These are phyloP conservation scores for Beverwykella pulmonaria DNA, from an alignment of 495 filamentous ascomycete genomes.

Conservation along the genomic window DNA sequence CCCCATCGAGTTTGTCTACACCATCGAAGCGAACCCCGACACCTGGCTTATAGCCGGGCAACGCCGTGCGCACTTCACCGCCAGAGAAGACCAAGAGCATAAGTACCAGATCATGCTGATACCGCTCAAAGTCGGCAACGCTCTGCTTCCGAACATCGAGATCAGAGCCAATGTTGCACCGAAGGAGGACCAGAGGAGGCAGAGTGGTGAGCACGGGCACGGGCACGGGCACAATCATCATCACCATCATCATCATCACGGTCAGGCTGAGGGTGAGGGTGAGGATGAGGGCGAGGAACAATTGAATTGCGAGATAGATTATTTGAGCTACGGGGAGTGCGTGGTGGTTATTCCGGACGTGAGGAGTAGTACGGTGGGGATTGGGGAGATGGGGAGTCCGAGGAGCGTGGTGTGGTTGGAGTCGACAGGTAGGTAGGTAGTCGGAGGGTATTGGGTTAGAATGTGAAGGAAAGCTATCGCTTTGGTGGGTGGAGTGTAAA, in stretches of 20 bases:
- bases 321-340: conserved; percentile 72
- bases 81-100: conserved; percentile 53
- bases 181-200: conserved; percentile 35
- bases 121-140: conserved; percentile 73
- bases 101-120: conserved; percentile 69
- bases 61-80: conserved; percentile 74
- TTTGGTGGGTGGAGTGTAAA: not conserved
- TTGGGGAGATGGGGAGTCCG: conserved; percentile 31
- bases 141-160: conserved; percentile 77
- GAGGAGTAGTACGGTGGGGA: conserved; percentile 66
- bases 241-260: not conserved
- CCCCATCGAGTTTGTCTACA: conserved; percentile 78
- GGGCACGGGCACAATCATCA: no score
- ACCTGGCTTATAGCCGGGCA: conserved; percentile 84
- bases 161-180: conserved; percentile 56
- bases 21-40: conserved; percentile 74
- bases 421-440: conserved; percentile 2
- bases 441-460: not conserved
- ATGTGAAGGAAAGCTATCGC: not conserved
- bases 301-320: conserved; percentile 75
- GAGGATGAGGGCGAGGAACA: conserved; percentile 33
- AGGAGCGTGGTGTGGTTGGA: conserved; percentile 27
- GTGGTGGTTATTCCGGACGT: conserved; percentile 76
- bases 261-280: conserved; percentile 17
- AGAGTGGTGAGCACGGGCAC: conserved; percentile 44